Conservation (phyloP, 1,139 yeast genomes). For the Geotrichum siamense region DNA sequence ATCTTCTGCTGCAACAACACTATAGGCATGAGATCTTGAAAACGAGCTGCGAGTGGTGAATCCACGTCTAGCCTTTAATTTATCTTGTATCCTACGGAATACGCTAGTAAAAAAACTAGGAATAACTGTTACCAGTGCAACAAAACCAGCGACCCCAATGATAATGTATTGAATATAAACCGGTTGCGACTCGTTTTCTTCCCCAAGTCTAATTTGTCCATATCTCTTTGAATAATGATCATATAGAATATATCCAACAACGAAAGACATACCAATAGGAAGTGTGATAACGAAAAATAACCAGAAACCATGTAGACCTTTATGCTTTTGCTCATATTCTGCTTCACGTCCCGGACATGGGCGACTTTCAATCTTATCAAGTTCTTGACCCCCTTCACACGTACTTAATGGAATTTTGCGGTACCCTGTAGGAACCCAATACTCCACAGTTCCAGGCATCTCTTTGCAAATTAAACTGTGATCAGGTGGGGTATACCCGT, state of each 20-base stretch:
- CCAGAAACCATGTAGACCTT: slow-evolving; percentile 50
- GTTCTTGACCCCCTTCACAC: slow-evolving; percentile 61
- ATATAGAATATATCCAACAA: slow-evolving; percentile 64
- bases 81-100: slow-evolving; percentile 14
- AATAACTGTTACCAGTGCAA: slow-evolving; percentile 30
- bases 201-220: slow-evolving; percentile 83
- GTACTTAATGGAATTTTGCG: slow-evolving; percentile 67
- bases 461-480: slow-evolving; percentile 55
- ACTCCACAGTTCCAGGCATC: slow-evolving; percentile 52
- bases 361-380: slow-evolving; percentile 59
- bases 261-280: slow-evolving; percentile 52
- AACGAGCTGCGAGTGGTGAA: slow-evolving; percentile 22
- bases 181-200: slow-evolving; percentile 44
- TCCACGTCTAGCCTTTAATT: slow-evolving; percentile 14
- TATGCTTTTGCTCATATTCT: slow-evolving; percentile 54
- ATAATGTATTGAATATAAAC: slow-evolving; percentile 24
- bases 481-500: slow-evolving; percentile 63
- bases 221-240: slow-evolving; percentile 73
- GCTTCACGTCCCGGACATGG: slow-evolving; percentile 84
- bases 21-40: slow-evolving; percentile 16
- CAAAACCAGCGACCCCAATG: slow-evolving; percentile 31
- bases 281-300: slow-evolving; percentile 47
- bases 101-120: slow-evolving; percentile 24
- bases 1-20: slow-evolving; percentile 18
- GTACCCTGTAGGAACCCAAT: slow-evolving; percentile 75